Conservation (phyloP, 257 asterid genomes). For the Solanum ahanhuiri region DNA sequence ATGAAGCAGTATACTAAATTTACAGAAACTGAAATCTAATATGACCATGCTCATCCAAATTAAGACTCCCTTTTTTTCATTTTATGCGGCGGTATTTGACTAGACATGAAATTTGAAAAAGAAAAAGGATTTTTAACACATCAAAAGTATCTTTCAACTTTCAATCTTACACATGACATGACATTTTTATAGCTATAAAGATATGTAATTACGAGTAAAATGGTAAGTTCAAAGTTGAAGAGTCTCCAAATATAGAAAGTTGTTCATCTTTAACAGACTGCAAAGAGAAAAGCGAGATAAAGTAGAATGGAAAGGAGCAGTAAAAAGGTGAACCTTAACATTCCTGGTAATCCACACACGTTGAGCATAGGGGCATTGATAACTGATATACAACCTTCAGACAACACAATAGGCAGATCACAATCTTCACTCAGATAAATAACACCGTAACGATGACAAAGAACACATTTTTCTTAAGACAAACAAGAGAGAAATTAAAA, state of each 20-base stretch:
- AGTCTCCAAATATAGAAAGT: neutral
- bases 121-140: neutral
- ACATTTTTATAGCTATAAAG: neutral
- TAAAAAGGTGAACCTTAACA: constrained; percentile 36
- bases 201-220: neutral
- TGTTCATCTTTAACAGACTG: neutral
- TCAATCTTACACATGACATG: neutral
- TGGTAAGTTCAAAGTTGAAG: neutral
- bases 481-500: neutral
- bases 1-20: neutral
- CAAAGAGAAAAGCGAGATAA: neutral
- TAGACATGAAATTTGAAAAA: neutral
- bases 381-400: constrained; percentile 53
- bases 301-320: neutral
- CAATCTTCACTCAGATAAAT: neutral
- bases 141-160: neutral
- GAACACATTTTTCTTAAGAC: neutral
- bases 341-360: constrained; percentile 70
- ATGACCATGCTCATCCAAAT: neutral
- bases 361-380: constrained; percentile 62
- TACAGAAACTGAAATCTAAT: neutral
- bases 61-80: neutral
- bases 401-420: neutral
- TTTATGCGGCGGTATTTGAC: neutral
- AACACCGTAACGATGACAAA: neutral